Percentiles rank a stretch among this genome's conserved stretches.
Conservation (phyloP, 495 filamentous ascomycete genomes). For the Daldinia bambusicola region DNA sequence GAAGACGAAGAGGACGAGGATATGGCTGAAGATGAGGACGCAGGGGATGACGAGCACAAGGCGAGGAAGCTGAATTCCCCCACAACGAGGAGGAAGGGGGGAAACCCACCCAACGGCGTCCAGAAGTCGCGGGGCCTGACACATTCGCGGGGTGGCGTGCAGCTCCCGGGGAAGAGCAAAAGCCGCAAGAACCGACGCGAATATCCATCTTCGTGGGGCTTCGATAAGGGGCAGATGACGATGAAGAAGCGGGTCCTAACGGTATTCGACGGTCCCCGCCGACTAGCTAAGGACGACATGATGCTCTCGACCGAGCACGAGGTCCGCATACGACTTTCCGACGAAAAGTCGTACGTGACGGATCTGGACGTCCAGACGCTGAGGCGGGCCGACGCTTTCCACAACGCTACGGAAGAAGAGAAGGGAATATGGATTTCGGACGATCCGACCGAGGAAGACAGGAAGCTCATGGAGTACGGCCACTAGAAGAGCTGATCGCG, state of each 20-base stretch:
- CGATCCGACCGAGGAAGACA: conserved; percentile 60
- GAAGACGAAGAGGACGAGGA: conserved; percentile 73
- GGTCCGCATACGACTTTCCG: conserved; percentile 81
- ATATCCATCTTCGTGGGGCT: conserved; percentile 93
- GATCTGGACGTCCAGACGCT: conserved; percentile 93
- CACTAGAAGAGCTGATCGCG: conserved; percentile 32
- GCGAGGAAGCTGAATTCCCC: conserved; percentile 43
- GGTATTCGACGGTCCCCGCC: conserved; percentile 88
- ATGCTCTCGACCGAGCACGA: conserved; percentile 96
- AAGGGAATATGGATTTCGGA: conserved; percentile 79
- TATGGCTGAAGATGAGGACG: conserved; percentile 65
- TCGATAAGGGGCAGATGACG: conserved; percentile 88
- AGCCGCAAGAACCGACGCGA: conserved; percentile 84
- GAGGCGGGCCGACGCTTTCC: conserved; percentile 84
- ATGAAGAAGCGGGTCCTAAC: conserved; percentile 96
- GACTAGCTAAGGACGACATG: conserved; percentile 98
- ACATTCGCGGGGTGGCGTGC: conserved; percentile 69
- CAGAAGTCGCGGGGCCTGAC: conserved; percentile 67
- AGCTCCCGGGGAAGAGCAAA: conserved; percentile 71
- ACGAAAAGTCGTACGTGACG: conserved; percentile 82
- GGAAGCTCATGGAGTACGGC: conserved; percentile 54
- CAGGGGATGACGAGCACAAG: conserved; percentile 50
- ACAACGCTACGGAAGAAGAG: conserved; percentile 79
- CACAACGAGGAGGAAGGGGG: conserved; percentile 49
- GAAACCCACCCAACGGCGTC: conserved; percentile 60